Percentiles rank a stretch among this genome's conserved stretches.
phyloP scores from a whole-genome alignment of 768 basidiomycete species.

The Podaxis pistillaris region DNA sequence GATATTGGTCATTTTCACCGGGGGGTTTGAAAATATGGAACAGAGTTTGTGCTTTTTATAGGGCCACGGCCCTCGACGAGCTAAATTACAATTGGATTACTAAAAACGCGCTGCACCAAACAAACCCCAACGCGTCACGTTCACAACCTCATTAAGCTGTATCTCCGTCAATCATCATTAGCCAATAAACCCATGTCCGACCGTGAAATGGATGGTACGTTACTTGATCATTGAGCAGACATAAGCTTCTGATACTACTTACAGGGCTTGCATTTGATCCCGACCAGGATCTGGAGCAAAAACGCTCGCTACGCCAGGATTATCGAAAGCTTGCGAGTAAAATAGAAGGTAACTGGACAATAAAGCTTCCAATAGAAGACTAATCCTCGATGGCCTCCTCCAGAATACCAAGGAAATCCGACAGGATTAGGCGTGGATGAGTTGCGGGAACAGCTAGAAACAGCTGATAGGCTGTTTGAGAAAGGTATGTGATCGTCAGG shows the following conservation, averaged over 20 bases:
- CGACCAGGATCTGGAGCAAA: slow-evolving; percentile 81
- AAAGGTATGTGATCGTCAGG: slow-evolving; percentile 44
- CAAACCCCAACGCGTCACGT: slow-evolving; percentile 34
- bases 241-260: neutral
- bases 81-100: neutral
- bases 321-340: slow-evolving; percentile 67
- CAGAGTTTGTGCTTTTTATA: no score
- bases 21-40: neutral
- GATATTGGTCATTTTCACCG: slow-evolving; percentile 5
- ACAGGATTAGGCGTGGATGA: slow-evolving; percentile 57
- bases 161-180: neutral
- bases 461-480: slow-evolving; percentile 60
- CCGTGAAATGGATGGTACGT: slow-evolving; percentile 27
- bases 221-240: neutral
- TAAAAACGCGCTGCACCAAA: slow-evolving; percentile 24
- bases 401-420: slow-evolving; percentile 49
- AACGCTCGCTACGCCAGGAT: slow-evolving; percentile 67
- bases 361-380: neutral
- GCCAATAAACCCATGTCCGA: slow-evolving; percentile 27
- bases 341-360: slow-evolving; percentile 59
- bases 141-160: neutral
- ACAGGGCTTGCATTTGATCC: slow-evolving; percentile 65
- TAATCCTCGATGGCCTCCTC: neutral
- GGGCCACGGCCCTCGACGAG: neutral
- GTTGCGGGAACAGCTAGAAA: slow-evolving; percentile 52